Conservation (phyloP, 176 grass and related monocot genomes). For the Oryza coarctata region DNA sequence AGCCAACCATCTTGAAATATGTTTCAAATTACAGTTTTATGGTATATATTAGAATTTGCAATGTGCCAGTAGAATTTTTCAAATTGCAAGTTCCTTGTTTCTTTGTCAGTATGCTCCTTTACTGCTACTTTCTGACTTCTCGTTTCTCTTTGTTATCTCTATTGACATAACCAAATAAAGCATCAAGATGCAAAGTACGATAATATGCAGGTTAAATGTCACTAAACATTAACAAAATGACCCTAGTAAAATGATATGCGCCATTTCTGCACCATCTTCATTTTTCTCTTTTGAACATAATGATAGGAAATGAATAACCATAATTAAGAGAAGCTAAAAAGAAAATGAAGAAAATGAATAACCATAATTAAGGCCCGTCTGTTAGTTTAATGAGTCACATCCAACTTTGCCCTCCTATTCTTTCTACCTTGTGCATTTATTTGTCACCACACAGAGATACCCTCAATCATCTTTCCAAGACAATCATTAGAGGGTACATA, state of each 20-base stretch:
- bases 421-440: neutral
- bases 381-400: neutral
- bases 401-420: neutral
- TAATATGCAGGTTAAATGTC: constrained; percentile 6
- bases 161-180: neutral
- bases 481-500: too few species aligned
- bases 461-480: too few species aligned
- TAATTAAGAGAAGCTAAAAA: constrained; percentile 15
- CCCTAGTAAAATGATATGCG: neutral
- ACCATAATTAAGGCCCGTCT: too few species aligned
- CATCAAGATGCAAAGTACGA: neutral
- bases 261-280: neutral
- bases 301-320: neutral
- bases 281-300: neutral
- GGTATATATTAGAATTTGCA: too few species aligned
- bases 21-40: neutral
- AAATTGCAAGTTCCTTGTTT: neutral
- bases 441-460: neutral
- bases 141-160: neutral
- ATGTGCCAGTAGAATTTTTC: neutral
- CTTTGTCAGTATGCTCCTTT: neutral
- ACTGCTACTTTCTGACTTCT: neutral
- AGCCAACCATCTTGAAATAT: constrained; percentile 3
- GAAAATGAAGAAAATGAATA: neutral
- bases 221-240: neutral